These are phyloP conservation scores for Spathaspora sp. DNA, from an alignment of 1,139 yeast genomes.

Conservation along the genomic window DNA sequence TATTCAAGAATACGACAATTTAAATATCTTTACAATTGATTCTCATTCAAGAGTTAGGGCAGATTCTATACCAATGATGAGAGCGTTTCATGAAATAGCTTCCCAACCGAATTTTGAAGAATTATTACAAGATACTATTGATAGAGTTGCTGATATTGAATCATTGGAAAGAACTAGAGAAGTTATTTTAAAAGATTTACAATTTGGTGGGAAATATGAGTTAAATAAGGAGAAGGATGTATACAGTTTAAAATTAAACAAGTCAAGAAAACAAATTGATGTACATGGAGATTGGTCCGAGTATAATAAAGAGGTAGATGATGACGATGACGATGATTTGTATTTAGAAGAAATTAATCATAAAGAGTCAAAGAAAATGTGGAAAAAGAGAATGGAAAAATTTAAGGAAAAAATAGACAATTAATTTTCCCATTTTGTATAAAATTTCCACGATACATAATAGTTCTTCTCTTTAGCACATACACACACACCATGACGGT, in stretches of 20 bases:
- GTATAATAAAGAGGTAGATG: conserved; percentile 15
- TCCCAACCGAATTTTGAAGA: conserved; percentile 70
- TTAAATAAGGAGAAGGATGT: conserved; percentile 18
- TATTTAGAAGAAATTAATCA: conserved; percentile 42
- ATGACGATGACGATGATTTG: conserved; percentile 33
- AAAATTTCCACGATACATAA: background rate
- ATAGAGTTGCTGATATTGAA: conserved; percentile 74
- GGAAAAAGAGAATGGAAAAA: conserved; percentile 45
- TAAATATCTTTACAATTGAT: conserved; percentile 78
- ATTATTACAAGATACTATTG: conserved; percentile 66
- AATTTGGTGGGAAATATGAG: conserved; percentile 49
- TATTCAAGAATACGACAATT: conserved; percentile 70
- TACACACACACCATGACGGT: conserved; percentile 11
- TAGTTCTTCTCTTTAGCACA: background rate
- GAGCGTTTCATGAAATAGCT: conserved; percentile 80
- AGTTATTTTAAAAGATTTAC: conserved; percentile 69
- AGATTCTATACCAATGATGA: conserved; percentile 86
- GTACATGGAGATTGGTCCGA: conserved; percentile 20
- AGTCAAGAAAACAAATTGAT: conserved; percentile 21
- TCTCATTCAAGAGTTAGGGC: conserved; percentile 74
- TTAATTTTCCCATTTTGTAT: conserved; percentile 10
- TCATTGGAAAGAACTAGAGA: conserved; percentile 80
- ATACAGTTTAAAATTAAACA: conserved; percentile 16
- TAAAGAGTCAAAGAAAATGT: conserved; percentile 42
- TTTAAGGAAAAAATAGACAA: conserved; percentile 16